phyloP scores from a whole-genome alignment of 2,329 filamentous ascomycete genomes.

The Phialocephala subalpina region DNA sequence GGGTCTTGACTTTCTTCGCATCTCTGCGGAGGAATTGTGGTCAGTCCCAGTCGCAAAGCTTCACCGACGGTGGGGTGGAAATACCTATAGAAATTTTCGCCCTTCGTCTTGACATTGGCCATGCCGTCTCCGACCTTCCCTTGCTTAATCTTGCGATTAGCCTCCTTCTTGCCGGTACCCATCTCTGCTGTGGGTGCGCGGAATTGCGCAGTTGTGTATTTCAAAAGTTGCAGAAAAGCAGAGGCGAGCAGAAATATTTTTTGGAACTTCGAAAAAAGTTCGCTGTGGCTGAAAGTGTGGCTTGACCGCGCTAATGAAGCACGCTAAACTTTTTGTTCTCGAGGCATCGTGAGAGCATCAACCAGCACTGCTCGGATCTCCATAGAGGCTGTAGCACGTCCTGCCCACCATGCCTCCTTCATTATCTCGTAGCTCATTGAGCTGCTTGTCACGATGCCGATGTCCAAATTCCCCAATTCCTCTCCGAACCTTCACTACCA shows the following conservation, averaged over 20 bases:
- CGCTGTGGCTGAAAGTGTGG: constrained; percentile 27
- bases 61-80: constrained; percentile 33
- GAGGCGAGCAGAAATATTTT: constrained; percentile 30
- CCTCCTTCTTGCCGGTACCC: constrained; percentile 94
- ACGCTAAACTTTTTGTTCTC: constrained; percentile 33
- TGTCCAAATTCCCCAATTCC: constrained; percentile 41
- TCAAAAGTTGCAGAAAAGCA: constrained; percentile 34
- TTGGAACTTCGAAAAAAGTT: constrained; percentile 27
- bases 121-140: constrained; percentile 87
- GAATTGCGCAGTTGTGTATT: constrained; percentile 25
- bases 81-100: constrained; percentile 97
- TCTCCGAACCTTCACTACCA: constrained; percentile 54
- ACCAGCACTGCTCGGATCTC: constrained; percentile 9
- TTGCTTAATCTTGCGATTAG: constrained; percentile 81
- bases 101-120: constrained; percentile 90
- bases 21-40: constrained; percentile 45
- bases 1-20: constrained; percentile 87
- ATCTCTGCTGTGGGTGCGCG: constrained; percentile 56
- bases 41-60: background rate
- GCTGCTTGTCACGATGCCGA: constrained; percentile 43
- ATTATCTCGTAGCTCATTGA: constrained; percentile 39
- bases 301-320: constrained; percentile 20
- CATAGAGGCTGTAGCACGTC: constrained; percentile 17
- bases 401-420: constrained; percentile 39
- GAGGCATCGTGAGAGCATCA: constrained; percentile 9